phyloP scores from a whole-genome alignment of 2,329 filamentous ascomycete species.

The Ophiostoma ulmi region DNA sequence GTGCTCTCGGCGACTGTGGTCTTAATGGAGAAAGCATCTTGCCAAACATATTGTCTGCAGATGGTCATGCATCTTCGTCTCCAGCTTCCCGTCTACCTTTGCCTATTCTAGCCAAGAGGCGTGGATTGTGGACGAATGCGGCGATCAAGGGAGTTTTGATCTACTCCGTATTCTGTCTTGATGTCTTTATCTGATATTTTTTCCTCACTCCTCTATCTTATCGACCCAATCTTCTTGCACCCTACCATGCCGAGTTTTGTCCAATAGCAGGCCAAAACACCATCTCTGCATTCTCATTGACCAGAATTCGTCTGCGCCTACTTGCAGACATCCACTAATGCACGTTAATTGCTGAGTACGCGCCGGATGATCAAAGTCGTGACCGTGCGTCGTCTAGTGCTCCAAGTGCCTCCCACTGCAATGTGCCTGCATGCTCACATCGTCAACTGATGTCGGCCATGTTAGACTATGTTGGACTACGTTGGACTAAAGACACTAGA shows the following conservation, averaged over 20 bases:
- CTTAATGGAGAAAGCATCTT: not conserved
- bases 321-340: constrained; percentile 47
- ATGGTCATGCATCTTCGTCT: not conserved
- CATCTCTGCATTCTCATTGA: constrained; percentile 45
- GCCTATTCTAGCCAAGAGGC: not conserved
- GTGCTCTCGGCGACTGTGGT: not conserved
- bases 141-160: not conserved
- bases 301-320: constrained; percentile 33
- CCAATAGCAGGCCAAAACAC: constrained; percentile 41
- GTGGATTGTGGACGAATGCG: not conserved
- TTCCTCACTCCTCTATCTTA: constrained; percentile 2
- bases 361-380: constrained; percentile 19
- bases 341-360: constrained; percentile 34
- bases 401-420: not conserved
- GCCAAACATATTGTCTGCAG: not conserved
- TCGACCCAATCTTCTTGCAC: not conserved
- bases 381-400: not conserved
- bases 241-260: not conserved
- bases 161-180: not conserved
- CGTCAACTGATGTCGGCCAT: not conserved
- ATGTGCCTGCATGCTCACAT: not conserved
- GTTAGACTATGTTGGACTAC: not conserved
- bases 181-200: not conserved
- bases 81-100: not conserved
- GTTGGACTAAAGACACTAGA: constrained; percentile 7